Conservation (phyloP, 257 asterid species). For the Ilex asprella region DNA sequence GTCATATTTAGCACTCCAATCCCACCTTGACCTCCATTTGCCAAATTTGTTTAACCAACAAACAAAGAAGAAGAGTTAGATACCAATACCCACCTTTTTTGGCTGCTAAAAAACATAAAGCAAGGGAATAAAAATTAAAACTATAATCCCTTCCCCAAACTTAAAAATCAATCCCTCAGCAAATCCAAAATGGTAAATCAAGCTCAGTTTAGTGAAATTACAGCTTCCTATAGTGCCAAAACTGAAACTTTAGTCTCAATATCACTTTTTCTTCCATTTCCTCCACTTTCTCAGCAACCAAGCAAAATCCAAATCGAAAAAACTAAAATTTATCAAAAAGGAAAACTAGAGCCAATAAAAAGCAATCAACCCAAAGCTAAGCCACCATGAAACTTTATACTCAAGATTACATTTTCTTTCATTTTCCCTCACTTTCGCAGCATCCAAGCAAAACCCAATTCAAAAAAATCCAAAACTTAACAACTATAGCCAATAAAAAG, state of each 20-base stretch:
- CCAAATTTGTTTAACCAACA: conserved; percentile 22
- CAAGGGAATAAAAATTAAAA: conserved; percentile 3
- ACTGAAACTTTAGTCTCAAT: background rate
- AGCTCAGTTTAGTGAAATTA: background rate
- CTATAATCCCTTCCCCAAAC: conserved; percentile 1
- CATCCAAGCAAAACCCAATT: background rate
- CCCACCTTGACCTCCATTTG: conserved; percentile 32
- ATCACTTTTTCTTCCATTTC: no score
- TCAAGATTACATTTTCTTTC: no score
- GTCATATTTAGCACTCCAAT: conserved; percentile 29
- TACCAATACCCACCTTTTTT: background rate
- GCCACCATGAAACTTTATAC: background rate
- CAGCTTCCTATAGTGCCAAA: background rate
- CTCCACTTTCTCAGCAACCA: conserved; percentile 6
- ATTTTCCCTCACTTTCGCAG: conserved; percentile 4
- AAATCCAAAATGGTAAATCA: background rate
- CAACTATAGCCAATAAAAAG: conserved; percentile 5
- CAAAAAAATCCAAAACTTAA: conserved; percentile 7
- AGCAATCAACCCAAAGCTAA: conserved; percentile 11
- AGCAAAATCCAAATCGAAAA: conserved; percentile 3
- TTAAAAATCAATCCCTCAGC: no score
- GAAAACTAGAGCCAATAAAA: conserved; percentile 1
- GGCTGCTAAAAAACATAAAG: no score
- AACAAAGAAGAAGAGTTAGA: conserved; percentile 20
- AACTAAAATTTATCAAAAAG: conserved; percentile 10